Percentiles rank a stretch among this genome's conserved stretches.
Evolutionary conservation across 2,329 filamentous ascomycete species (phyloP).

Genomic region (Gnomoniopsis smithogilvyi): DNA sequence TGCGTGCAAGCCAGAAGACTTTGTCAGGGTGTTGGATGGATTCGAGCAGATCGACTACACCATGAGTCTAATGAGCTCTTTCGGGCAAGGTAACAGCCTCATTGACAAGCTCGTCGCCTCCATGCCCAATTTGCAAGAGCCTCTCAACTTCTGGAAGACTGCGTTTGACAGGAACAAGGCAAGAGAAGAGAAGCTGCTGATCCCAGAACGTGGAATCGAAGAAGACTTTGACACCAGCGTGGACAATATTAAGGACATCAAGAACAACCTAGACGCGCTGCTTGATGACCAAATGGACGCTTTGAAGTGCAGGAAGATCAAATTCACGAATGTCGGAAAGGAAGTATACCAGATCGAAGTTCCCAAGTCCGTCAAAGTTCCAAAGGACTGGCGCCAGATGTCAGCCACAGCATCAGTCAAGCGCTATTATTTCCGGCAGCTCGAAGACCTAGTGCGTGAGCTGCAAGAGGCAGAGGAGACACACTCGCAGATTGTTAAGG

Average conservation of each 20-base stretch:
- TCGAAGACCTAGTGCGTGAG: conserved; percentile 77
- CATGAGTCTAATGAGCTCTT: conserved; percentile 72
- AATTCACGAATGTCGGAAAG: conserved; percentile 85
- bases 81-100: conserved; percentile 74
- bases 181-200: conserved; percentile 73
- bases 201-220: conserved; percentile 84
- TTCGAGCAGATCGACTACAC: conserved; percentile 98
- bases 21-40: conserved; percentile 87
- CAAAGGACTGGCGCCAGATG: conserved; percentile 91
- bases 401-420: conserved; percentile 88
- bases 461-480: conserved; percentile 93
- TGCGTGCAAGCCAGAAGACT: conserved; percentile 86
- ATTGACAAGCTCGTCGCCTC: conserved; percentile 77
- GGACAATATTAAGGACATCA: conserved; percentile 71
- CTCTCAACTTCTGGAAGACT: conserved; percentile 81
- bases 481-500: conserved; percentile 85
- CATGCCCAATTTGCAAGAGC: conserved; percentile 79
- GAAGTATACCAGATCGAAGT: conserved; percentile 96
- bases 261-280: conserved; percentile 67
- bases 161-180: conserved; percentile 85
- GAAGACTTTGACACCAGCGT: conserved; percentile 87
- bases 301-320: conserved; percentile 69
- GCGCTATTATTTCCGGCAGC: conserved; percentile 86
- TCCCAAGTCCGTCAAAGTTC: conserved; percentile 80
- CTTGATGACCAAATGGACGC: conserved; percentile 69